phyloP scores from a whole-genome alignment of 208 protist species.

The Acanthamoeba lenticulata region DNA sequence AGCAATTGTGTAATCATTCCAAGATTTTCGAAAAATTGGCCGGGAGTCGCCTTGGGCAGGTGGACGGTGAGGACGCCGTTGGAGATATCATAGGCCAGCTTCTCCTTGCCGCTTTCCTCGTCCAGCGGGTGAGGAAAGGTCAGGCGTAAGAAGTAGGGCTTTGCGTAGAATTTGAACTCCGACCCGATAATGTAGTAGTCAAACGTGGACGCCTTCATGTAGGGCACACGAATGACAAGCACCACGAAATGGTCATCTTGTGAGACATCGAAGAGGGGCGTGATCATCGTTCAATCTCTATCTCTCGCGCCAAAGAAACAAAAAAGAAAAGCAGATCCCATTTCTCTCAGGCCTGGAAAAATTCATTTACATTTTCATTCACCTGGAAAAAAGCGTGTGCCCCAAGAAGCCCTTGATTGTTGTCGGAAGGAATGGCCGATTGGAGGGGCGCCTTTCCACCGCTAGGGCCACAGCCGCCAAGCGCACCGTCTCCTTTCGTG shows the following conservation, averaged over 20 bases:
- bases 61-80: slow-evolving; percentile 39
- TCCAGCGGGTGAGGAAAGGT: slow-evolving; percentile 1
- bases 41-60: not conserved
- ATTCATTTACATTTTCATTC: not conserved
- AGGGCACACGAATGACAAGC: slow-evolving; percentile 27
- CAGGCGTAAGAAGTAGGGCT: slow-evolving; percentile 61
- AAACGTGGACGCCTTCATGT: slow-evolving; percentile 23
- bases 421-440: too few species aligned
- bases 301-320: not conserved
- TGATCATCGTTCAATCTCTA: slow-evolving; percentile 29
- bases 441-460: not conserved
- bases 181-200: slow-evolving; percentile 55
- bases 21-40: slow-evolving; percentile 41
- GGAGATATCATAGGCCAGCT: slow-evolving; percentile 16
- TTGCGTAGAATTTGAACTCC: slow-evolving; percentile 45
- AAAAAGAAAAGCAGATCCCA: not conserved
- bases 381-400: not conserved
- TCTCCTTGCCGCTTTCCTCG: not conserved
- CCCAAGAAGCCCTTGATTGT: too few species aligned
- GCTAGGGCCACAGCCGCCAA: too few species aligned
- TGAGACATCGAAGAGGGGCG: slow-evolving; percentile 44
- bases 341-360: too few species aligned
- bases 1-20: slow-evolving; percentile 46
- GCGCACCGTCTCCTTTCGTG: not conserved
- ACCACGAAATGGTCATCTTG: slow-evolving; percentile 29